phyloP scores from a whole-genome alignment of 179 eudicot genomes.

The Beta macrorhiza region DNA sequence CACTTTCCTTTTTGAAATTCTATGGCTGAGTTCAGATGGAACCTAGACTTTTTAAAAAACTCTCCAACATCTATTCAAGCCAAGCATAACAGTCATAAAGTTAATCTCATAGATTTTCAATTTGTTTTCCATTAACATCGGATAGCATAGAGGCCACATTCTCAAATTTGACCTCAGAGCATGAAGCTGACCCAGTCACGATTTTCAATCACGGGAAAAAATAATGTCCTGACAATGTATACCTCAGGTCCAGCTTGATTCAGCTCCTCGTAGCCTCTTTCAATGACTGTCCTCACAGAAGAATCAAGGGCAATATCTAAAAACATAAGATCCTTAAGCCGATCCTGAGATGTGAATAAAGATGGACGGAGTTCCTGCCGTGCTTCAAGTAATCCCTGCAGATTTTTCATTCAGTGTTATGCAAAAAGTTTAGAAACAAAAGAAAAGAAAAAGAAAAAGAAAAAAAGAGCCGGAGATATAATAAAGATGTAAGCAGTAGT shows the following conservation, averaged over 20 bases:
- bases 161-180: neutral
- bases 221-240: constrained; percentile 8
- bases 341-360: constrained; percentile 58
- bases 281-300: constrained; percentile 79
- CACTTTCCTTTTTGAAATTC: neutral
- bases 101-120: neutral
- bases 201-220: neutral
- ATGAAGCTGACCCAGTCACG: neutral
- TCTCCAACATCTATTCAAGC: neutral
- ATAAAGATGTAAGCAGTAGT: neutral
- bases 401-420: neutral
- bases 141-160: neutral
- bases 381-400: constrained; percentile 87
- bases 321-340: constrained; percentile 88
- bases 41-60: neutral
- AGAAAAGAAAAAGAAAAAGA: neutral
- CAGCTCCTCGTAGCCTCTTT: constrained; percentile 93
- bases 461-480: neutral
- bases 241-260: constrained; percentile 91
- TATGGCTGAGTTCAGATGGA: neutral
- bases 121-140: neutral
- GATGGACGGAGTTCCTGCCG: constrained; percentile 80
- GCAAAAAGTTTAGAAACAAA: neutral
- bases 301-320: constrained; percentile 94
- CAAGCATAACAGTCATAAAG: neutral